A percentile compares a stretch with the other conserved stretches of the same genome.
Conservation (phyloP, 2,329 filamentous ascomycete genomes). For the Aureobasidium mangrovei region DNA sequence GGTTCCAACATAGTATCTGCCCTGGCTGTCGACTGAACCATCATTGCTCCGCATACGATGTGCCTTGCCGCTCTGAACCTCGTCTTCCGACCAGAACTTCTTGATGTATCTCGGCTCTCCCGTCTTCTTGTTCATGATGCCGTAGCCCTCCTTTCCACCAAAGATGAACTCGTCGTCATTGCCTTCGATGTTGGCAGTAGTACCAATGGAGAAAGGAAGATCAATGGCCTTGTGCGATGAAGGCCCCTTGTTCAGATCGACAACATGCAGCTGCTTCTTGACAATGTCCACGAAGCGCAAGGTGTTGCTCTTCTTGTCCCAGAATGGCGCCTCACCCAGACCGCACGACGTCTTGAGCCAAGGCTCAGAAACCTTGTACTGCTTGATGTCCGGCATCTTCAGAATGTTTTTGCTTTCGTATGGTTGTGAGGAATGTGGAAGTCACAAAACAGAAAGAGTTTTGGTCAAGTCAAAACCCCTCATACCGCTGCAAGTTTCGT, state of each 20-base stretch:
- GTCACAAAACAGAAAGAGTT: neutral
- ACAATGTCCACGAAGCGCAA: constrained; percentile 79
- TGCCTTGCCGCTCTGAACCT: constrained; percentile 34
- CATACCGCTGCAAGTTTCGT: neutral
- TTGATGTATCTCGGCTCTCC: constrained; percentile 48
- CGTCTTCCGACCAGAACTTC: constrained; percentile 46
- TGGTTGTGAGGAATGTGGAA: neutral
- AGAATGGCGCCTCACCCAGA: constrained; percentile 68
- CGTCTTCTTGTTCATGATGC: constrained; percentile 60
- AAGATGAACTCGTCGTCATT: constrained; percentile 59
- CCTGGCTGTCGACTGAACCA: constrained; percentile 68
- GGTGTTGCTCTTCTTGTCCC: constrained; percentile 54
- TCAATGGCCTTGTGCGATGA: constrained; percentile 46
- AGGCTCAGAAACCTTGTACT: constrained; percentile 32
- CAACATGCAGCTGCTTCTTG: constrained; percentile 61
- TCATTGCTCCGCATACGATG: constrained; percentile 62
- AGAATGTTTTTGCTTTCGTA: neutral
- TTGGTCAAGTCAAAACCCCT: neutral
- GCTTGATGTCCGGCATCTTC: constrained; percentile 26
- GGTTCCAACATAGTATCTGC: constrained; percentile 74
- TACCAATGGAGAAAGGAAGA: constrained; percentile 49
- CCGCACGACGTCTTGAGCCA: constrained; percentile 55
- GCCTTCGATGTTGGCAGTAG: constrained; percentile 66
- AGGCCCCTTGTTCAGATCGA: constrained; percentile 57
- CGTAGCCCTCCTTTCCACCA: constrained; percentile 73